These are phyloP conservation scores for Lachnellula hyalina DNA, from an alignment of 2,329 filamentous ascomycete genomes.

Conservation along the genomic window DNA sequence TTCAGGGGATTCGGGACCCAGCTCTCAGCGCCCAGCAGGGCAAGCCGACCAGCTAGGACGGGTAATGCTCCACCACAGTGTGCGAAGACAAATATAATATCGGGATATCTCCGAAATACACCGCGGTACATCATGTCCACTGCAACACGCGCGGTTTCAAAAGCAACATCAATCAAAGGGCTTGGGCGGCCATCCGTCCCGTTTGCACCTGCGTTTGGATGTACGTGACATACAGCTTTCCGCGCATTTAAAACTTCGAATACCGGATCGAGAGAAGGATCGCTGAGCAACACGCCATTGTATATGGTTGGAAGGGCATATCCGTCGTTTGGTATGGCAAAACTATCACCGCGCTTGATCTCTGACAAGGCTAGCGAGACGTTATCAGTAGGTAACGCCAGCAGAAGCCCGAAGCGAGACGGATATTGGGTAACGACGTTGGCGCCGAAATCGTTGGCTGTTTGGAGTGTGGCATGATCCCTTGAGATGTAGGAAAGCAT, in stretches of 20 bases:
- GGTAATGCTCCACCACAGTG: slow-evolving; percentile 2
- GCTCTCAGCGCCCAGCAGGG: neutral
- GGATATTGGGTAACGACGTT: neutral
- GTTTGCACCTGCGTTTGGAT: neutral
- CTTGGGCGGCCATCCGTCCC: neutral
- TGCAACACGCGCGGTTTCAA: neutral
- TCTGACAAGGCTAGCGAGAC: neutral
- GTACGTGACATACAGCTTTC: neutral
- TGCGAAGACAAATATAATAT: neutral
- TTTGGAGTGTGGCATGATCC: neutral
- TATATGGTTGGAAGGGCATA: neutral
- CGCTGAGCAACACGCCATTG: neutral
- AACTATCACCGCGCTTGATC: neutral
- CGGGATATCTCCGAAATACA: neutral
- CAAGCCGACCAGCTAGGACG: neutral
- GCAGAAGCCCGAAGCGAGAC: slow-evolving; percentile 1
- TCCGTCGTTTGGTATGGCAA: neutral
- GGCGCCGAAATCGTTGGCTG: neutral
- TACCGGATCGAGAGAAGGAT: neutral
- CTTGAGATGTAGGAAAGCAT: neutral
- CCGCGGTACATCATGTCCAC: neutral
- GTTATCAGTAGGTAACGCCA: neutral
- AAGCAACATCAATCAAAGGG: neutral
- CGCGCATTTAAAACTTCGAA: neutral
- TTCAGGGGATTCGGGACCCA: neutral